These are phyloP conservation scores for Aspergillus bertholletiae DNA, from an alignment of 495 filamentous ascomycete genomes.

Conservation along the genomic window DNA sequence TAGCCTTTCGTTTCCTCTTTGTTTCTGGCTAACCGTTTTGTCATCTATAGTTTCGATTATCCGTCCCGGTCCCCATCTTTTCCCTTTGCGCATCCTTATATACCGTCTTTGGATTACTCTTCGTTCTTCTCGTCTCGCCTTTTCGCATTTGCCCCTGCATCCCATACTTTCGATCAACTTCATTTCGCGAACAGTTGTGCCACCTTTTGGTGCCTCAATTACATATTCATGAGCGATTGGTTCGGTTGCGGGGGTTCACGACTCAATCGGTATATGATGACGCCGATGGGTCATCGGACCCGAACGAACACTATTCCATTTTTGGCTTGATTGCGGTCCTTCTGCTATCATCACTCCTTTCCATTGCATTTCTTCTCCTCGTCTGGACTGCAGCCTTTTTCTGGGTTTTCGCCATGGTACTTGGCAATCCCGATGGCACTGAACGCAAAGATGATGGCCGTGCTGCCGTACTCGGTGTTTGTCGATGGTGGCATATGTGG, in stretches of 20 bases:
- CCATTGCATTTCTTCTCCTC: slow-evolving; percentile 49
- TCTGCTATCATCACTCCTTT: slow-evolving; percentile 51
- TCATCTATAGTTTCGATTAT: slow-evolving; percentile 44
- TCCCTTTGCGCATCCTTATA: slow-evolving; percentile 40
- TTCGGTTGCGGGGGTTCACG: slow-evolving; percentile 26
- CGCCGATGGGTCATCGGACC: slow-evolving; percentile 19
- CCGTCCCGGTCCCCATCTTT: slow-evolving; percentile 44
- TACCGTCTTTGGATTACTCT: slow-evolving; percentile 38
- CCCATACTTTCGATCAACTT: slow-evolving; percentile 33
- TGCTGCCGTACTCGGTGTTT: slow-evolving; percentile 56
- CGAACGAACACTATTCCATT: slow-evolving; percentile 28
- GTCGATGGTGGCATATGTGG: slow-evolving; percentile 61
- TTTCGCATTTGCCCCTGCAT: slow-evolving; percentile 40
- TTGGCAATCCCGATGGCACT: slow-evolving; percentile 62
- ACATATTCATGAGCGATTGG: slow-evolving; percentile 41
- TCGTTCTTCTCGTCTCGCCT: slow-evolving; percentile 40
- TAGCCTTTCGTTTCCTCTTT: not conserved
- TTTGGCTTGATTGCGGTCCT: slow-evolving; percentile 46
- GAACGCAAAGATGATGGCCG: slow-evolving; percentile 60
- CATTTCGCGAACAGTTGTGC: slow-evolving; percentile 36
- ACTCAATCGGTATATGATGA: slow-evolving; percentile 32
- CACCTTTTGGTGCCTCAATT: slow-evolving; percentile 40
- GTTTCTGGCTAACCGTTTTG: slow-evolving; percentile 14
- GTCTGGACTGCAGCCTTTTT: slow-evolving; percentile 61
- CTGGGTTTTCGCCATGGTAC: slow-evolving; percentile 59